Base-by-base conservation (phyloP, 495 filamentous ascomycete genomes). In the Poronia punctata region DNA sequence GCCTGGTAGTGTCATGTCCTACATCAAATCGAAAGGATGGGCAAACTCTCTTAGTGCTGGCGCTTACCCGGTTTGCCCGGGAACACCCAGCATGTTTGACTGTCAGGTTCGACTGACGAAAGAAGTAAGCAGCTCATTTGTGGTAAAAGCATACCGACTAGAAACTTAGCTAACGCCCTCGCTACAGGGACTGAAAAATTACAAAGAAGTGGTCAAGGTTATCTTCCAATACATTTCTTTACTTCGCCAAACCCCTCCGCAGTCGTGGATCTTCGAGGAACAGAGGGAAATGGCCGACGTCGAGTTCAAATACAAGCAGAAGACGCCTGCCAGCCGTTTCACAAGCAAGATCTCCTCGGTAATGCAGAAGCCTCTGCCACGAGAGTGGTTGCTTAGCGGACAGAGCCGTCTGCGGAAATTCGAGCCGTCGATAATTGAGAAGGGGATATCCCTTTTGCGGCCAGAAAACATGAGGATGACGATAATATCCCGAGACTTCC, bases 21-120 rank as follows among this genome's bases (percentile, higher is more conserved):
- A 95, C 58, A 75, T 95, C 57, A 99, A 97, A 64, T 82, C 78
- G 16, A 95, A 93, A 61, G 92, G 93, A 29, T 97, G 88, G 93
- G 88, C 83, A 7, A 95, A 94, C 64, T 80, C 79, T 2, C 67
- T 99, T 8, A 81, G 79, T 43, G 86, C 90, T 38, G 92, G 90
- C 25, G 71, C 77, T 16, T 80, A 78, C 55, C 67, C 79, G 3
- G 65, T 93, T 17, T 90, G 87, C 52, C 85, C 88, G 4, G 92
- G 89, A 17, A 77, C 84, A 0, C 85, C 86, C 1, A 66, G 67
- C 11, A 74, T 93, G 34, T 96, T 97, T 59, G 83, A 80, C 8
- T 72, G 88, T 43, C 75, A 78, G 9, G 76, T 96, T 36, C 79
- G 83, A 16, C 64, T 97, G 45, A 97, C 92, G 2, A 83, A 92